Evolutionary conservation across 768 basidiomycete species (phyloP), one percentile per base, ranked within the genome.

Genomic region (Gloeophyllum trabeum): DNA sequence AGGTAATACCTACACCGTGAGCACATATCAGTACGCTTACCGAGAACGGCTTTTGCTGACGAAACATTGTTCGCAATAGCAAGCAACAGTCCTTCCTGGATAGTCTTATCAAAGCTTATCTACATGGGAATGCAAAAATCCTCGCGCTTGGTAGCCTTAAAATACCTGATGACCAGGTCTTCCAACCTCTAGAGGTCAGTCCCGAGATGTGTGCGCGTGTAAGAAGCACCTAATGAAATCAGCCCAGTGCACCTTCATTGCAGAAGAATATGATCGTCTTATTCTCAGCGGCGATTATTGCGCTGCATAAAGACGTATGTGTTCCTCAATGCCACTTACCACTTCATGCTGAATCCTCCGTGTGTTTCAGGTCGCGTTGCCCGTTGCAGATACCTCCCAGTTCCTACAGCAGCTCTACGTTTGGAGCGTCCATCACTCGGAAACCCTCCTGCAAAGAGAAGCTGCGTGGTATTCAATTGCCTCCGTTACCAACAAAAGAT

Each of bases 401-500:
- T 79, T 84, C 50, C 56, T 89, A 21, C 60, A 70, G 6, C 54
- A 55, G 30, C 59, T 87, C 5, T 56, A 86, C 10, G 51, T 57
- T 5, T 92, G 86, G 86, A 68, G 70, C 30, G 59, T 86, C 18
- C 51, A 61, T 4, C 50, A 57, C 7, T 62, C 71, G 3, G 67
- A 69, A 14, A 73, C 62, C 39, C 59, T 64, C 35, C 48, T 70
- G 0, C 82, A 86, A 54, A 63, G 66, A 47, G 67, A 70, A 23
- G 69, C 77, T 21, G 73, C 69, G 2, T 66, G 73, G 51, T 71
- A 79, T 28, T 51, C 78, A 2, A 55, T 89, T 14, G 69, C 81
- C 1, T 72, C 80, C 0, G 61, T 86, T n/a, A 60, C 91, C 21
- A 96, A 97, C 57, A 89, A 91, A 58, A 74, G 78, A 26, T 65